Evolutionary conservation across 768 basidiomycete genomes (phyloP), one percentile per base, ranked within the genome.

Genomic region (Collybiopsis luxurians): DNA sequence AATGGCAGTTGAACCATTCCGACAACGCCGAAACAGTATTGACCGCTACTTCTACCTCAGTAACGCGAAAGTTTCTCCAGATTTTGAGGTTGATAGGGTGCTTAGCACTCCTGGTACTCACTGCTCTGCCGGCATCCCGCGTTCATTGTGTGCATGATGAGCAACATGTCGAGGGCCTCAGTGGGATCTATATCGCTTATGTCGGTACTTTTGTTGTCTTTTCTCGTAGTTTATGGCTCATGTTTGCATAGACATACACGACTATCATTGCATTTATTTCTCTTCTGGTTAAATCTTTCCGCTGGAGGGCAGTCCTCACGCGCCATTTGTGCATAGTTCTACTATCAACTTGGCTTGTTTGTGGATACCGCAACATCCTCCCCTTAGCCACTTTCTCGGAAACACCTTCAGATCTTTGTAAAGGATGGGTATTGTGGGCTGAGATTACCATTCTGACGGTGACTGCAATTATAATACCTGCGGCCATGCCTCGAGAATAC

Each of bases 331-430:
- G 43, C 19, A 9, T 55, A 19, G 26, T 62, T 23, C 46, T 62
- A 19, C 34, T 36, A 15, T 13, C 46, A 12, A 45, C 19, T n/a
- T 45, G 36, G 9, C 17, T 48, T 31, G 27, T 55, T 9, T 59
- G 39, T 47, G 38, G 39, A 15, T 59, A 58, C 43, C 71, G 78
- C 21, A 71, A 74, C 54, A 42, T 82, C 13, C 79, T 71, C 66
- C 80, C 81, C 6, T 63, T 81, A 2, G 69, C 71, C 17, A 81
- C 79, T 0, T 79, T 64, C 63, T 69, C 70, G n/a, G 66, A 74
- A 13, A 23, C 36, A 10, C 79, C 81, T 1, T 55, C 64, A 5
- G 81, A 82, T 60, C 64, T 58, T 7, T 61, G 59, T 4, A 69
- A 72, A 47, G 73, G 78, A 12, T 53, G 61, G 30, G 48, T 76